Evolutionary conservation across 345 rosid species (phyloP).

Genomic region (Rhodamnia argentea): DNA sequence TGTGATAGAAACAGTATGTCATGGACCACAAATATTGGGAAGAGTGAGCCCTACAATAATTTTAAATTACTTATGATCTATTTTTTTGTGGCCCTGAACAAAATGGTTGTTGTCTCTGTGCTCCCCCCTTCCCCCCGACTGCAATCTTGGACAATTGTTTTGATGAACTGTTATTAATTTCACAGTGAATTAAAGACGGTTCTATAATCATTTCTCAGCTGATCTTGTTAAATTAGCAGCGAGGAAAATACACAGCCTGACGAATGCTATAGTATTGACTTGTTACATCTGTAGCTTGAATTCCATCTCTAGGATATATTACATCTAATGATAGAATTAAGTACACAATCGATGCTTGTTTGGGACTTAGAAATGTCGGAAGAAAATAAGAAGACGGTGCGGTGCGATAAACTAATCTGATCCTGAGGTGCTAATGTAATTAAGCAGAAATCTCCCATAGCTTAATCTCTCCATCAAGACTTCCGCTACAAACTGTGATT

Average conservation of each 20-base stretch:
- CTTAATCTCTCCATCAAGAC: slow-evolving; percentile 41
- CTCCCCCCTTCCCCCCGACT: too few species aligned
- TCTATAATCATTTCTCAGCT: neutral
- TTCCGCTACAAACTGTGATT: slow-evolving; percentile 26
- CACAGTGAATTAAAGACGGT: too few species aligned
- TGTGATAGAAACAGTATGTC: too few species aligned
- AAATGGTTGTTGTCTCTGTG: too few species aligned
- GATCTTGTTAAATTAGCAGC: neutral
- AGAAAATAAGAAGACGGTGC: neutral
- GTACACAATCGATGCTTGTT: neutral
- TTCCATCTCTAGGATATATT: neutral
- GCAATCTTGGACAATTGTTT: too few species aligned
- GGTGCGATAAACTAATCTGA: neutral
- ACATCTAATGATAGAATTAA: neutral
- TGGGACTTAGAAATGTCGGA: neutral
- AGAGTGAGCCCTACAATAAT: too few species aligned
- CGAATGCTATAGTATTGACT: neutral
- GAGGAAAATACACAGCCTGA: neutral
- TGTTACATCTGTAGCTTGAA: neutral
- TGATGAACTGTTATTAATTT: too few species aligned
- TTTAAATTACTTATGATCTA: too few species aligned
- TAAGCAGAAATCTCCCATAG: slow-evolving; percentile 20
- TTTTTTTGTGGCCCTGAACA: too few species aligned
- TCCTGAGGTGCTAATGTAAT: neutral
- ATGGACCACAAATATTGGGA: too few species aligned